A percentile compares a stretch with the other conserved stretches of the same genome.
Conservation (phyloP, 768 basidiomycete species). For the Amanita jacksonii region DNA sequence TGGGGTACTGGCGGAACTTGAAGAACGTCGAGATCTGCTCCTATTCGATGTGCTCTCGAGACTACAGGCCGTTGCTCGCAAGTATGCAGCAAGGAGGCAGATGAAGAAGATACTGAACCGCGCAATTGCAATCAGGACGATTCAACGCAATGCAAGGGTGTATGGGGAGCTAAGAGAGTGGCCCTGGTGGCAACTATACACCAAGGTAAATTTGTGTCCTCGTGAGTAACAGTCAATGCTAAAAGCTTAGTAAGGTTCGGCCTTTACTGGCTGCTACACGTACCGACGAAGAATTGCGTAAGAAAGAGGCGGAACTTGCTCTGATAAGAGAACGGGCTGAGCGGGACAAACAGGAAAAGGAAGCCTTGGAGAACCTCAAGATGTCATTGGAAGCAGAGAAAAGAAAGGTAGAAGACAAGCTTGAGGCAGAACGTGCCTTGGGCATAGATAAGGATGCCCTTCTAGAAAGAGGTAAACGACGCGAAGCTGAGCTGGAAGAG, state of each 20-base stretch:
- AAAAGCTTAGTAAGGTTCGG: constrained; percentile 48
- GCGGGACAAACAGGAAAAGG: constrained; percentile 74
- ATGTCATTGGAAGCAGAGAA: constrained; percentile 82
- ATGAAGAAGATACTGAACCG: constrained; percentile 94
- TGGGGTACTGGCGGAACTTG: constrained; percentile 91
- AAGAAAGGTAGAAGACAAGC: constrained; percentile 65
- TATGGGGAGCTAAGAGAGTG: constrained; percentile 88
- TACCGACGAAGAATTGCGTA: constrained; percentile 83
- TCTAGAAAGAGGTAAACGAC: constrained; percentile 74
- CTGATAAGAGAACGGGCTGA: constrained; percentile 80
- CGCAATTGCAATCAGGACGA: constrained; percentile 81
- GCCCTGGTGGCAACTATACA: constrained; percentile 99
- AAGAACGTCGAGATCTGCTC: constrained; percentile 84
- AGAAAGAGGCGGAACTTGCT: constrained; percentile 77
- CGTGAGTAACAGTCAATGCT: background rate
- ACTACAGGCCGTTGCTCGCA: constrained; percentile 79
- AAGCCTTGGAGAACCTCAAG: constrained; percentile 69
- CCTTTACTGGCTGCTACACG: constrained; percentile 89
- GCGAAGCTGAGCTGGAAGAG: constrained; percentile 81
- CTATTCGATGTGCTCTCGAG: constrained; percentile 84
- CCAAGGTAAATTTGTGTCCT: constrained; percentile 46
- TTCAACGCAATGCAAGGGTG: constrained; percentile 88
- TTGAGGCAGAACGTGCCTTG: constrained; percentile 75
- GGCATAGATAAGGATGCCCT: constrained; percentile 76
- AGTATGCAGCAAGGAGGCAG: constrained; percentile 79